Evolutionary conservation across 2,329 filamentous ascomycete genomes (phyloP), one percentile per base, ranked within the genome.

Genomic region (Tolypocladium inflatum): DNA sequence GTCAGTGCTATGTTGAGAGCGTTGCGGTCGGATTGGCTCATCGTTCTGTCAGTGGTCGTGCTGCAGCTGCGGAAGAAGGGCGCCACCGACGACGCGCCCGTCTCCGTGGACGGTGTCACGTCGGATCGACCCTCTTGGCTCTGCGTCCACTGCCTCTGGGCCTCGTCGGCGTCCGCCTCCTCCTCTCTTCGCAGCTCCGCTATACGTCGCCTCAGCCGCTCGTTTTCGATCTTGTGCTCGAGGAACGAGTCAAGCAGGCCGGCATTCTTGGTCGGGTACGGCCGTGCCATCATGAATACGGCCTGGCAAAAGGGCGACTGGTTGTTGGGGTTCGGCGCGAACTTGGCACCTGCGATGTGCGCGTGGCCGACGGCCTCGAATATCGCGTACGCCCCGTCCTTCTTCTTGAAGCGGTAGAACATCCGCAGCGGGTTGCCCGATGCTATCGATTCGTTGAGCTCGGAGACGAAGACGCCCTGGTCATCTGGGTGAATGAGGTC

Each of bases 171-270:
- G 60, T 95, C 92, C 57, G 92, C 89, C 58, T 87, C 85, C 71
- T 97, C 93, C 71, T 97, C 93, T 61, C 83, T 82, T 64, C 89
- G 90, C 57, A 97, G 78, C 73, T 95, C 91, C 21, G 88, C 86
- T 61, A 97, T 96, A 50, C 90, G 85, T 65, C 90, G 88, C 66
- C 85, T 86, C 54, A 97, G 74, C 5, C 92, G 84, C 75, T 96
- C 91, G 67, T 97, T 96, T 71, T 97, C 93, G 57, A 96, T 93
- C 73, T 97, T 97, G 76, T 97, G 92, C 71, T 97, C 93, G 35
- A 97, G 79, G 67, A 97, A 97, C 0, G 91, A 95, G 73, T 97
- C 92, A 23, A 97, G 79, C 13, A 97, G 79, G 4, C 83, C 84
- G 1, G 91, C 87, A 68, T 93, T 96, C 74, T 89, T 92, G 37